phyloP scores from a whole-genome alignment of 1,284 basidiomycete species.

The Trametes pubescens region DNA sequence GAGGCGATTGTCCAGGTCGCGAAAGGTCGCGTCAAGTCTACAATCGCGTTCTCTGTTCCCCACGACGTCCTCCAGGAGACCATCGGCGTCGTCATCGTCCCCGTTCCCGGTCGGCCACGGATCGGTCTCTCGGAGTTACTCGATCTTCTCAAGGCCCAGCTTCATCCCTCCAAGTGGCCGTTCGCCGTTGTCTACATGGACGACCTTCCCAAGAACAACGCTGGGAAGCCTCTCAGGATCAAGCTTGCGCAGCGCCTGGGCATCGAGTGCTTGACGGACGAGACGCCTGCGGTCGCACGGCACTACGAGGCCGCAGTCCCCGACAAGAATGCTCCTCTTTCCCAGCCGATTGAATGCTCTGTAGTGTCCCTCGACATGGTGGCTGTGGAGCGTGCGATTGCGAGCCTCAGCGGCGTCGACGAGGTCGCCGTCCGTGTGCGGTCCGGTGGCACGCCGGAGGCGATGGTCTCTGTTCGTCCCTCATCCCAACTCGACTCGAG shows the following conservation, averaged over 20 bases:
- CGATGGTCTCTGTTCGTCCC: slow-evolving; percentile 43
- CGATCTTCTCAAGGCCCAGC: slow-evolving; percentile 49
- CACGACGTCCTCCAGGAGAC: slow-evolving; percentile 56
- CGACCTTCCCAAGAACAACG: slow-evolving; percentile 53
- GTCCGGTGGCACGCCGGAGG: slow-evolving; percentile 46
- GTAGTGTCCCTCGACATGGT: slow-evolving; percentile 44
- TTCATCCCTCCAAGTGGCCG: slow-evolving; percentile 58
- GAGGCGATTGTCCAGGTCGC: slow-evolving; percentile 54
- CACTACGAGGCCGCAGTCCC: slow-evolving; percentile 52
- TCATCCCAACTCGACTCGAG: slow-evolving; percentile 19
- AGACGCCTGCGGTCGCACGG: slow-evolving; percentile 44
- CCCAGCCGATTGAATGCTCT: slow-evolving; percentile 48
- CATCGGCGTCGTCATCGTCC: slow-evolving; percentile 53
- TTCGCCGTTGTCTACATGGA: slow-evolving; percentile 54
- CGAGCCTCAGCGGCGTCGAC: slow-evolving; percentile 52
- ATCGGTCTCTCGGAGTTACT: slow-evolving; percentile 51
- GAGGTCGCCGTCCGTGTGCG: slow-evolving; percentile 55
- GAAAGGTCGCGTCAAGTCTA: slow-evolving; percentile 50
- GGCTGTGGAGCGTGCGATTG: slow-evolving; percentile 54
- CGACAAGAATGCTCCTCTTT: slow-evolving; percentile 43
- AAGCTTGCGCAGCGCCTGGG: slow-evolving; percentile 51
- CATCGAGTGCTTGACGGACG: slow-evolving; percentile 48
- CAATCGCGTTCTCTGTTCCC: slow-evolving; percentile 52
- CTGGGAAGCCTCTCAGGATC: slow-evolving; percentile 55
- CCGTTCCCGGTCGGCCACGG: slow-evolving; percentile 42